Evolutionary conservation across 495 filamentous ascomycete species (phyloP).

Genomic region (Penicillium longicatenatum): DNA sequence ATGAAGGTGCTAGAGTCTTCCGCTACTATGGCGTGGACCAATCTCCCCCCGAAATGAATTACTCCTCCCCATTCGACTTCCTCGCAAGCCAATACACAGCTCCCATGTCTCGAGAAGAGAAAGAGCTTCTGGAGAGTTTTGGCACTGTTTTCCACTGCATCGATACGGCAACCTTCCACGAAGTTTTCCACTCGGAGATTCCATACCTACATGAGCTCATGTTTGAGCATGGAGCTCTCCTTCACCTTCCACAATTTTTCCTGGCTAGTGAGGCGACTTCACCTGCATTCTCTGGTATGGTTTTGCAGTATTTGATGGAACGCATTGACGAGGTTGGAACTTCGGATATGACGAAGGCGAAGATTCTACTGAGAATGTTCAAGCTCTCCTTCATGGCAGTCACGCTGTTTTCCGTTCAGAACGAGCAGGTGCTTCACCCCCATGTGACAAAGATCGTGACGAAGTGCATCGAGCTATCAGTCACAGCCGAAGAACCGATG

Average conservation of each 20-base stretch:
- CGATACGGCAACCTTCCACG: constrained; percentile 96
- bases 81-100: constrained; percentile 92
- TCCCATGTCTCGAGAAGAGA: constrained; percentile 91
- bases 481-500: constrained; percentile 94
- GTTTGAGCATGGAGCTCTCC: constrained; percentile 90
- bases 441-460: constrained; percentile 97
- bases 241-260: constrained; percentile 97
- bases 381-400: constrained; percentile 99
- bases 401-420: constrained; percentile 89
- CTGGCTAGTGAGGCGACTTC: constrained; percentile 96
- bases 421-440: constrained; percentile 91
- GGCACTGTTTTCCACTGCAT: constrained; percentile 98
- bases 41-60: constrained; percentile 69
- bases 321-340: constrained; percentile 93
- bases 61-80: constrained; percentile 80
- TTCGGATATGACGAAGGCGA: constrained; percentile 83
- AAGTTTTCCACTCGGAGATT: constrained; percentile 97
- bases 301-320: constrained; percentile 95
- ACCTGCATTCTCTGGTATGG: constrained; percentile 96
- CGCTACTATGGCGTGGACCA: constrained; percentile 93
- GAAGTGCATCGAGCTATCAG: constrained; percentile 92
- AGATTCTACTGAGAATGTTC: constrained; percentile 91
- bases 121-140: constrained; percentile 95
- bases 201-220: constrained; percentile 96
- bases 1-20: constrained; percentile 93